Evolutionary conservation across 2,329 filamentous ascomycete species (phyloP), one percentile per base, ranked within the genome.

Genomic region (Aspergillus japonicus): DNA sequence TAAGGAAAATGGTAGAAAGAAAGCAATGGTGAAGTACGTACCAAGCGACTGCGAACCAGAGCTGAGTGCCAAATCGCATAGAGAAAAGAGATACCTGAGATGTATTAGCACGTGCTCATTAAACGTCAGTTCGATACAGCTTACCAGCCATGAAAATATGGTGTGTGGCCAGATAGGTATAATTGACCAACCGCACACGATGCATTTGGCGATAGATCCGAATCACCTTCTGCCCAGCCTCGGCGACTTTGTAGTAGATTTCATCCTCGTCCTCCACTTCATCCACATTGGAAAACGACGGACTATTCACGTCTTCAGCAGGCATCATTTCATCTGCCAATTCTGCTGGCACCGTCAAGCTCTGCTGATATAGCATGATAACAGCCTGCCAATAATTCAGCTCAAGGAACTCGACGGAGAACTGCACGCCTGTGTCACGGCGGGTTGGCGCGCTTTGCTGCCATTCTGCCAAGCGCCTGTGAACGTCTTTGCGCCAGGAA

Each of bases 1-100:
- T 6, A 39, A 8, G 50, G 50, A 4, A 6, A 55, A 44, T 26
- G 5, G 33, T 35, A 12, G 14, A 35, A 5, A 42, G 31, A 29
- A 29, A 29, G 26, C 6, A 29, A 29, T 29, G 21, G 51, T 56
- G 49, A 26, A 16, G 33, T 21, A 81, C 89, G 79, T 85, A 94
- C 91, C 75, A 98, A 80, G 58, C 91, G 87, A 73, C 89, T 92
- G 68, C 94, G 86, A 53, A 98, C 94, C 56, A 91, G 85, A 5
- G 91, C 87, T 11, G 94, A 97, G 76, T 98, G 94, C 94, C 94
- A 98, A 59, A 98, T 95, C 21, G 95, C 93, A 75, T 97, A 98
- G 2, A 98, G 83, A 75, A 97, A 98, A 24, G 94, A 96, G 60
- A 98, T 88, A 53, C 85, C 85, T 87, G 67, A 44, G 23, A 23